phyloP scores from a whole-genome alignment of 2,329 filamentous ascomycete species.

The Onygena corvina region DNA sequence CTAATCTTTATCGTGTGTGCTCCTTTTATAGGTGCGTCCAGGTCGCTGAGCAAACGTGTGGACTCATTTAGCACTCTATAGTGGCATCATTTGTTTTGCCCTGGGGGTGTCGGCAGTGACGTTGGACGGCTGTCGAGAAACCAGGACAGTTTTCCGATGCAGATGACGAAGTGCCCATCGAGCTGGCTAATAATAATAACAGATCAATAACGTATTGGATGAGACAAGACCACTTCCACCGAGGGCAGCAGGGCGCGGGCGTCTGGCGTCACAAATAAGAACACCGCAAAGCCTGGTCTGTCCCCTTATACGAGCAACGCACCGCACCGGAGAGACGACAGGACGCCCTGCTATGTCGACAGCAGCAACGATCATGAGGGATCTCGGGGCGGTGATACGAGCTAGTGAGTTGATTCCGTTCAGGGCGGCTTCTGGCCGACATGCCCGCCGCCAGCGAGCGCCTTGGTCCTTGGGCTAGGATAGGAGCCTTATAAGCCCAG shows the following conservation, averaged over 20 bases:
- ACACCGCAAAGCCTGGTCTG: not conserved
- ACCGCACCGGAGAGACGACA: constrained; percentile 3
- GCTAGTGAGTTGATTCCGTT: constrained; percentile 2
- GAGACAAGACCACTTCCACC: constrained; percentile 3
- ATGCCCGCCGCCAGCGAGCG: too few relatives aligned
- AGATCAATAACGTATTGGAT: not conserved
- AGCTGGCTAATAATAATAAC: not conserved
- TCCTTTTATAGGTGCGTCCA: not conserved
- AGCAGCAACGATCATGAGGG: constrained; percentile 2
- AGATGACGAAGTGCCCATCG: not conserved
- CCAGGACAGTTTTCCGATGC: not conserved
- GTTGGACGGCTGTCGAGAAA: too few relatives aligned
- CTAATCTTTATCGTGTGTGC: not conserved
- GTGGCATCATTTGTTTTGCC: not conserved
- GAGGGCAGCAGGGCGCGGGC: not conserved
- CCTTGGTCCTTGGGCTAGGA: not conserved
- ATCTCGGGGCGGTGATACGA: constrained; percentile 2
- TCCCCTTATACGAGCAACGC: constrained; percentile 4
- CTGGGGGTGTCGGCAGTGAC: not conserved
- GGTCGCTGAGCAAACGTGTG: not conserved
- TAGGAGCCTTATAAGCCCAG: not conserved
- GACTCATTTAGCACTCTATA: too few relatives aligned
- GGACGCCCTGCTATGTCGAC: not conserved
- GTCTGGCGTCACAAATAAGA: not conserved
- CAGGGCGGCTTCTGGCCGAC: constrained; percentile 4